Conservation (phyloP, 2,329 filamentous ascomycete species). For the Pseudogymnoascus sp. region DNA sequence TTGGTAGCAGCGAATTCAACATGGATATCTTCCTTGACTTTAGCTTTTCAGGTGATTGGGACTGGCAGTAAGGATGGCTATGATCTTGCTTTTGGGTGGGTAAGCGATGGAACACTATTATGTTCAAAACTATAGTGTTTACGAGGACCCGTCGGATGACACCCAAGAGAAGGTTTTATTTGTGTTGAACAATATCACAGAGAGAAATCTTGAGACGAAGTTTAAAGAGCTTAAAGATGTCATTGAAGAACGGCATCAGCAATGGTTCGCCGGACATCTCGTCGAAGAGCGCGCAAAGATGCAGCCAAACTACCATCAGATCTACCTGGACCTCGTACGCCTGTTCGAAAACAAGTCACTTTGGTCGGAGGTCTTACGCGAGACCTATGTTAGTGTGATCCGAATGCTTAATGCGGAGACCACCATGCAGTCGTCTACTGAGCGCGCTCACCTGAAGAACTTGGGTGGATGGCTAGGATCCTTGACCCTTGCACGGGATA, state of each 20-base stretch:
- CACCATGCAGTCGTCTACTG: constrained; percentile 75
- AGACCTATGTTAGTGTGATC: constrained; percentile 82
- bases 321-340: constrained; percentile 85
- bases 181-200: constrained; percentile 91
- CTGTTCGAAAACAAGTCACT: constrained; percentile 71
- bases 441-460: constrained; percentile 86
- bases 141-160: constrained; percentile 76
- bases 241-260: constrained; percentile 73
- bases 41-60: no score
- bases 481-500: constrained; percentile 84
- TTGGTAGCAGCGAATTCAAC: no score
- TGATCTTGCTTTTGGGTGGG: no score
- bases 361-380: constrained; percentile 83
- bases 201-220: constrained; percentile 78
- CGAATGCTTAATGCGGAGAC: constrained; percentile 85
- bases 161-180: constrained; percentile 92
- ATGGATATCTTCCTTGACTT: no score
- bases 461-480: constrained; percentile 90
- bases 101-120: no score
- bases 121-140: constrained; percentile 39
- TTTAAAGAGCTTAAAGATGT: constrained; percentile 73
- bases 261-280: constrained; percentile 93
- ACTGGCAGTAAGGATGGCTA: no score
- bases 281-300: constrained; percentile 95
- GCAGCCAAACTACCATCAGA: constrained; percentile 90